Evolutionary conservation across 2,329 filamentous ascomycete species (phyloP), one percentile per base, ranked within the genome.

Genomic region (Sporothrix pseudoabietina): DNA sequence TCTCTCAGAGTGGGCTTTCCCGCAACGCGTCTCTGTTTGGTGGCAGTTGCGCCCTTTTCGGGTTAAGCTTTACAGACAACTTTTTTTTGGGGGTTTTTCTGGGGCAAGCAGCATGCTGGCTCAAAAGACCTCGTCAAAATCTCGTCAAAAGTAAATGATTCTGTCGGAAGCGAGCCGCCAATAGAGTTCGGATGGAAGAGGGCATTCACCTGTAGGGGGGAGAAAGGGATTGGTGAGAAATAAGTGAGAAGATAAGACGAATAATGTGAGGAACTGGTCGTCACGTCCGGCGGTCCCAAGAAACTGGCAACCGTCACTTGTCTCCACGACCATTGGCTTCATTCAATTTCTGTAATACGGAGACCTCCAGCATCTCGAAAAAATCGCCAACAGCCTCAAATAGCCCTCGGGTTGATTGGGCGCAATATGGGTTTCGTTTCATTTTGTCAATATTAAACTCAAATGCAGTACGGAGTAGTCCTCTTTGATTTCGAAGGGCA

Each of bases 1-100:
- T 49, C 16, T 66, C 22, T 26, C 49, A 69, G 10, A 80, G 19
- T 84, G 82, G 82, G 82, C 35, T 71, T 44, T 55, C 30, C 68
- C 39, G 39, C n/a, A 12, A 12, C 22, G 39, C 61, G 39, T 66
- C 39, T 47, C 22, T 66, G 44, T 65, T 41, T 4, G 26, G n/a
- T 39, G 19, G 59, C 10, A 5, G n/a, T 22, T 44, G 59, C 59
- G 39, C 22, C 39, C 35, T 26, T 44, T 65, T 65, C 14, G 59
- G 32, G 32, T n/a, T 41, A 19, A 22, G 59, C 44, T 44, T 26
- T 65, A 35, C 32, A 63, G 32, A 16, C 30, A 4, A 41, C 59
- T n/a, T 41, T 35, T 32, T n/a, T 41, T 35, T 32, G 4, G 35
- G 5, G 52, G 10, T 12, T 26, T 55, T 44, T 26, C 35, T 65